phyloP scores from a whole-genome alignment of 768 basidiomycete genomes.

The Nevesoporus exiguus region DNA sequence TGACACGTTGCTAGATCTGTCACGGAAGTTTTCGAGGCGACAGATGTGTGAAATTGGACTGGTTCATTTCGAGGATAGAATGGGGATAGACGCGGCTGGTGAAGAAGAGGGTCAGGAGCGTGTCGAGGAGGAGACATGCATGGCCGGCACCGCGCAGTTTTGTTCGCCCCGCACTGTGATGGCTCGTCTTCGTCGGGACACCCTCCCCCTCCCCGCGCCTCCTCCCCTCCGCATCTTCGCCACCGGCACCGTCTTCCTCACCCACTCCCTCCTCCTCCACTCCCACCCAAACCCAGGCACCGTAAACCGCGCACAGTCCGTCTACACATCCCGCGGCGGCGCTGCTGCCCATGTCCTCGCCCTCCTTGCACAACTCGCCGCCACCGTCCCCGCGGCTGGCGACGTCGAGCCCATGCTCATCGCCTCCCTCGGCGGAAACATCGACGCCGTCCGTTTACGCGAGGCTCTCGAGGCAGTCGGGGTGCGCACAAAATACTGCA shows the following conservation, averaged over 20 bases:
- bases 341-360: conserved; percentile 68
- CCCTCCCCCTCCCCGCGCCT: conserved; percentile 12
- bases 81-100: background rate
- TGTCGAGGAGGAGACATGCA: background rate
- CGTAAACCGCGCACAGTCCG: conserved; percentile 68
- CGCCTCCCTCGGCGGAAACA: conserved; percentile 69
- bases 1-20: too few relatives aligned
- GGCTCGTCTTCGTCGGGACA: conserved; percentile 31
- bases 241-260: conserved; percentile 77
- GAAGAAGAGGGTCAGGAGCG: background rate
- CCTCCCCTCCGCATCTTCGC: conserved; percentile 62
- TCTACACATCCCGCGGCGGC: conserved; percentile 65
- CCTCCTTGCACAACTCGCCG: conserved; percentile 63
- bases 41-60: too few relatives aligned
- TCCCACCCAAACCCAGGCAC: conserved; percentile 55
- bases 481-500: conserved; percentile 69
- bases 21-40: too few relatives aligned
- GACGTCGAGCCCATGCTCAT: conserved; percentile 56
- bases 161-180: conserved; percentile 8
- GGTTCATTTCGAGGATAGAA: background rate
- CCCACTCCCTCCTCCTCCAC: conserved; percentile 64
- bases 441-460: conserved; percentile 62
- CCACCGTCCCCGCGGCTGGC: conserved; percentile 25
- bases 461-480: conserved; percentile 63
- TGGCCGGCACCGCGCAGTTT: background rate